Evolutionary conservation across 1,139 yeast species (phyloP).

Genomic region (Debaryomyces fabryi): DNA sequence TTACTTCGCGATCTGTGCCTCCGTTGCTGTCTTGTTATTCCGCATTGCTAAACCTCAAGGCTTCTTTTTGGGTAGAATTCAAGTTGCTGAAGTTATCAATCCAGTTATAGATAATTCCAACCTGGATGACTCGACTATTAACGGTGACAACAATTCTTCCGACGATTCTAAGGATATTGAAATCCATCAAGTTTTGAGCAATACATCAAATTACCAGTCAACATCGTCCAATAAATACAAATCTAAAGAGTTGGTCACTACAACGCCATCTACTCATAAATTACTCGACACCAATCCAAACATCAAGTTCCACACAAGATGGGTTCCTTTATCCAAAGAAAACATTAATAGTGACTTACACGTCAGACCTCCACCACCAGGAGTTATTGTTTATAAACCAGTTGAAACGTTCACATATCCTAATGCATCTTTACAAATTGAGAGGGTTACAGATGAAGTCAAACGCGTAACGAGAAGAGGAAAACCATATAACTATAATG

Average conservation of each 20-base stretch:
- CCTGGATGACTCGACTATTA: slow-evolving; percentile 9
- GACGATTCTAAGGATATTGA: slow-evolving; percentile 35
- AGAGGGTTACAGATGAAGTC: slow-evolving; percentile 68
- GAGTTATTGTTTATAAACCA: slow-evolving; percentile 84
- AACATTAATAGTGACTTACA: slow-evolving; percentile 59
- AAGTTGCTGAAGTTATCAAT: slow-evolving; percentile 67
- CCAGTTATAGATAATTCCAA: slow-evolving; percentile 42
- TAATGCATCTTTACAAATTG: slow-evolving; percentile 75
- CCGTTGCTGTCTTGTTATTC: slow-evolving; percentile 72
- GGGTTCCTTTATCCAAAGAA: slow-evolving; percentile 75
- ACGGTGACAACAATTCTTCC: slow-evolving; percentile 14
- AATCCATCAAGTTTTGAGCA: slow-evolving; percentile 46
- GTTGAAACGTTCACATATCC: slow-evolving; percentile 81
- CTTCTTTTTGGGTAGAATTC: slow-evolving; percentile 76
- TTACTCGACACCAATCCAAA: slow-evolving; percentile 32
- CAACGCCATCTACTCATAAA: slow-evolving; percentile 24
- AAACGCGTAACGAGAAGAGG: slow-evolving; percentile 66
- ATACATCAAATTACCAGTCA: slow-evolving; percentile 24
- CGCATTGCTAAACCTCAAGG: slow-evolving; percentile 83
- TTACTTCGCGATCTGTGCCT: slow-evolving; percentile 86
- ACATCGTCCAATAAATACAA: slow-evolving; percentile 9
- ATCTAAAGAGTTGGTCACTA: slow-evolving; percentile 14
- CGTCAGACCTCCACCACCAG: slow-evolving; percentile 84
- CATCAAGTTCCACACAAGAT: slow-evolving; percentile 59
- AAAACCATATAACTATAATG: slow-evolving; percentile 41